phyloP scores from a whole-genome alignment of 2,329 filamentous ascomycete genomes.

The Sclerotinia nivalis region DNA sequence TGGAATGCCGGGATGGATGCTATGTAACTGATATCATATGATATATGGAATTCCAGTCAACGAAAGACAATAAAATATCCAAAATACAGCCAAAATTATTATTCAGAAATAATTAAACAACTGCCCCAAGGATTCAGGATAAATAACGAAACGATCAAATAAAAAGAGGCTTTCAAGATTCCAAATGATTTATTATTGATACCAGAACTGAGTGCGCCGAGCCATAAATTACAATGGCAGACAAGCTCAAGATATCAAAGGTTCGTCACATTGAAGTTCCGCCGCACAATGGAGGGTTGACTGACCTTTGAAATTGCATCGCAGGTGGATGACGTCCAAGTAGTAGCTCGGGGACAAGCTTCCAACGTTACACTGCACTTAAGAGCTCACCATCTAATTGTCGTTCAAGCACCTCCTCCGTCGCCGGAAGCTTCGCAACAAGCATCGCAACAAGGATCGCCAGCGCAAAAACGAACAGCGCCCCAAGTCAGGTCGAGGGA shows the following conservation, averaged over 20 bases:
- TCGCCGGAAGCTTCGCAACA: constrained; percentile 5
- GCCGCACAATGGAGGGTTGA: constrained; percentile 7
- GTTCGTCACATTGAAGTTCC: constrained; percentile 35
- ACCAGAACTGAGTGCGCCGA: constrained; percentile 23
- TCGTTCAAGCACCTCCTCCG: constrained; percentile 40
- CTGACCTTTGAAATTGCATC: neutral
- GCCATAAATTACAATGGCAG: constrained; percentile 38
- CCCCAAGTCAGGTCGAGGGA: constrained; percentile 56
- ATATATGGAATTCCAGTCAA: constrained; percentile 1
- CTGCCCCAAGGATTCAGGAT: neutral
- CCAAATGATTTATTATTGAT: constrained; percentile 22
- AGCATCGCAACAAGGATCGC: constrained; percentile 30
- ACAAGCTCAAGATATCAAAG: constrained; percentile 50
- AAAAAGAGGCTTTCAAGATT: neutral
- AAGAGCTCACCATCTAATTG: constrained; percentile 61
- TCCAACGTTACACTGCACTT: constrained; percentile 60
- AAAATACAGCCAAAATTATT: constrained; percentile 3
- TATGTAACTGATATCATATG: constrained; percentile 10
- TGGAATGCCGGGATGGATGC: neutral
- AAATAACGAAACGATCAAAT: neutral
- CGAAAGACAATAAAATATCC: neutral
- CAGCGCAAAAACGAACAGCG: constrained; percentile 14
- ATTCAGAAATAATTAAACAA: neutral
- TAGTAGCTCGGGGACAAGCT: constrained; percentile 58
- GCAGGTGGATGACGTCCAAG: constrained; percentile 62